Base-by-base conservation (phyloP, 352 stramenopile genomes). In the Phytophthora pisi region DNA sequence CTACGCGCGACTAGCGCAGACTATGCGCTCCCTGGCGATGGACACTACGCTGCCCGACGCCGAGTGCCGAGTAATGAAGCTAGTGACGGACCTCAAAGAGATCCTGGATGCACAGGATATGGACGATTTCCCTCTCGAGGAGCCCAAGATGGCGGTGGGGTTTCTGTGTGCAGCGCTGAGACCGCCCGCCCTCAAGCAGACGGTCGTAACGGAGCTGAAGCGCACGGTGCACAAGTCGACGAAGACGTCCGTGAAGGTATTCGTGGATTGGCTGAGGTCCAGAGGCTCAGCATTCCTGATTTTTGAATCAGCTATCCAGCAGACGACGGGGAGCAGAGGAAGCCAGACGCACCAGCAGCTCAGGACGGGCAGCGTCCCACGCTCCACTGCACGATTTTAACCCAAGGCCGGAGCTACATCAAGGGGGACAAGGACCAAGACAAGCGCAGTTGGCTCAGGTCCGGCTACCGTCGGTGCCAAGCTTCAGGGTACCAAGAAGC, bases 91-190 rank as follows among this genome's bases (percentile, higher is more conserved):
- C 28, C 64, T 64, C 16, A 52, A 60, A n/a, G 26, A 43, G 4
- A 64, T 64, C 36, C 34, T 70, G 20, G 47, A 64, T 40, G 49
- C 47, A 1, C 34, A 58, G 20, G 46, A 68, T 45, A 60, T 68
- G 53, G 52, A 53, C 28, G 47, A 52, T 13, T 53, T 68, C 26
- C 23, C 16, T 57, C 6, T n/a, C 36, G 20, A 20, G 49, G 52
- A 63, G 15, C 61, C 23, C 45, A 63, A 57, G 18, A 47, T 51
- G 38, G 28, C 61, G 0, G 43, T 57, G 10, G n/a, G 53, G 10
- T 61, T 56, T n/a, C 38, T 68, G 45, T 57, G 51, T 30, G 38
- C 15, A 3, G 30, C n/a, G 13, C 23, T 47, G 10, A 36, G n/a
- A 24, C 56, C 43, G 47, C 26, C 23, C 23, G 40, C 54, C 10